Conservation (phyloP, 1,139 yeast genomes). For the Yarrowia galli region DNA sequence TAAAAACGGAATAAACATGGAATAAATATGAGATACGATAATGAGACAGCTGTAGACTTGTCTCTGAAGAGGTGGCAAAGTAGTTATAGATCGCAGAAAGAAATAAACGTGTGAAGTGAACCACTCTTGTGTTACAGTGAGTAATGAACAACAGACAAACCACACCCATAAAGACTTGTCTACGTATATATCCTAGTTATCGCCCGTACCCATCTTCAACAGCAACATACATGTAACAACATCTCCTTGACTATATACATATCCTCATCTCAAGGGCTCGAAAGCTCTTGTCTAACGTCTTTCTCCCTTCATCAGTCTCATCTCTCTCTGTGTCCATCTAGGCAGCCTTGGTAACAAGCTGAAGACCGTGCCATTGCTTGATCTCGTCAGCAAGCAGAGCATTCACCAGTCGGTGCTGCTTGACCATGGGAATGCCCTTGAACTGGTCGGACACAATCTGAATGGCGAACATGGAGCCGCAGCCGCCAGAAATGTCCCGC, state of each 20-base stretch:
- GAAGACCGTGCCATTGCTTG: constrained; percentile 93
- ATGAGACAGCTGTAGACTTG: too few relatives aligned
- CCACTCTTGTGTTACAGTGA: too few relatives aligned
- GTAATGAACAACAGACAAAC: too few relatives aligned
- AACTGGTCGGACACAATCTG: constrained; percentile 74
- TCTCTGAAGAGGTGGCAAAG: too few relatives aligned
- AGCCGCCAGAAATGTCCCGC: constrained; percentile 89
- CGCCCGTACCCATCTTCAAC: too few relatives aligned
- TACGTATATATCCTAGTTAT: too few relatives aligned
- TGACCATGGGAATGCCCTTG: constrained; percentile 80
- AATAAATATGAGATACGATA: too few relatives aligned
- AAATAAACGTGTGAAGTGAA: too few relatives aligned
- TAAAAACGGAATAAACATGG: too few relatives aligned
- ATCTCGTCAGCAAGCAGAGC: constrained; percentile 83
- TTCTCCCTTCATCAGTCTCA: too few relatives aligned
- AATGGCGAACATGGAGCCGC: constrained; percentile 98
- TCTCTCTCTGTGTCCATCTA: background rate
- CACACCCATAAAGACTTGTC: too few relatives aligned
- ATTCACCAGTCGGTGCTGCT: constrained; percentile 92
- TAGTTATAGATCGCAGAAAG: too few relatives aligned
- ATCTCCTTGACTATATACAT: constrained; percentile 27
- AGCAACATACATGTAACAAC: background rate
- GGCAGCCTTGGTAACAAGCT: constrained; percentile 67
- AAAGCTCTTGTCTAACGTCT: background rate
- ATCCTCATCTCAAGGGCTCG: background rate